Conservation (phyloP, 805 yeast genomes). For the Kodamaea leandrae region DNA sequence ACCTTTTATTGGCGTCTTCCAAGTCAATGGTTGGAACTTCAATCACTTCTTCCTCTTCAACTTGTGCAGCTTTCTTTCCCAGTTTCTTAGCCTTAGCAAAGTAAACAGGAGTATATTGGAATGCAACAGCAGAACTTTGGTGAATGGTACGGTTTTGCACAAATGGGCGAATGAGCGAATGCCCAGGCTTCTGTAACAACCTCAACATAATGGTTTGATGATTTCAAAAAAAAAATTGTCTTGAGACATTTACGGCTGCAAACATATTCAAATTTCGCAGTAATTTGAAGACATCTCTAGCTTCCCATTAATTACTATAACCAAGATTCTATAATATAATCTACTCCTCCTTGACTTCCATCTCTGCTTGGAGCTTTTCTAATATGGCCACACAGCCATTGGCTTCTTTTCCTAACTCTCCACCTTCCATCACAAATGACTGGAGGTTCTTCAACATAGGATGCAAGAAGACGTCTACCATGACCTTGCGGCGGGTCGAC, state of each 20-base stretch:
- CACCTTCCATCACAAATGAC: slow-evolving; percentile 63
- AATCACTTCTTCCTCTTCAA: slow-evolving; percentile 12
- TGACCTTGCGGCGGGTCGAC: slow-evolving; percentile 50
- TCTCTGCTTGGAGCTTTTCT: slow-evolving; percentile 9
- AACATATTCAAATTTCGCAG: no score
- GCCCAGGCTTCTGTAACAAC: not conserved
- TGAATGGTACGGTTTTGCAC: not conserved
- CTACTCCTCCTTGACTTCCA: slow-evolving; percentile 2
- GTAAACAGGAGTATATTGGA: slow-evolving; percentile 1
- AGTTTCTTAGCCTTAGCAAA: slow-evolving; percentile 12
- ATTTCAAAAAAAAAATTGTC: not conserved
- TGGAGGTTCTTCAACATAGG: slow-evolving; percentile 51
- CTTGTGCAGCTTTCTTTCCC: slow-evolving; percentile 11
- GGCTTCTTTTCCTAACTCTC: slow-evolving; percentile 60
- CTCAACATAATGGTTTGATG: not conserved
- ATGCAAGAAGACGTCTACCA: slow-evolving; percentile 50
- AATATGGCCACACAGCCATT: slow-evolving; percentile 22
- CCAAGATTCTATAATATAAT: not conserved
- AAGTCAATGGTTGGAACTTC: slow-evolving; percentile 28
- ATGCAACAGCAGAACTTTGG: not conserved
- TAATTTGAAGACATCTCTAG: no score
- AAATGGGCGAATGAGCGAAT: not conserved
- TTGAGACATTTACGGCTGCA: not conserved
- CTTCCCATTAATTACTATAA: no score
- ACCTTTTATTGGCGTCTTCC: slow-evolving; percentile 40